A percentile compares a stretch with the other conserved stretches of the same genome.
Evolutionary conservation across 768 basidiomycete genomes (phyloP).

Genomic region (Sarcodon sp.): DNA sequence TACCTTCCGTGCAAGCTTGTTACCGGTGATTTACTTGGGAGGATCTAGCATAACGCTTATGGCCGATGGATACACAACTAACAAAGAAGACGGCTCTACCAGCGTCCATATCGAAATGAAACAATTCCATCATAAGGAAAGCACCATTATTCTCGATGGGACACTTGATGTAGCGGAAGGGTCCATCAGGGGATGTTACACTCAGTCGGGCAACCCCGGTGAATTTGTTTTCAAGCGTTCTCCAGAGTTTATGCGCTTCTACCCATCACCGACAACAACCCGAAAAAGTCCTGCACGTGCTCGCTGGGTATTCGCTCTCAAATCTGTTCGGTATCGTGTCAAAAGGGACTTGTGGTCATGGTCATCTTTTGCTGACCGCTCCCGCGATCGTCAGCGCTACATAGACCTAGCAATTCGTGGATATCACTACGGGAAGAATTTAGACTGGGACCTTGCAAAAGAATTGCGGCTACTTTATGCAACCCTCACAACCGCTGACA

Average conservation of each 20-base stretch:
- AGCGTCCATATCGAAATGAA: constrained; percentile 7
- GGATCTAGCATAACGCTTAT: neutral
- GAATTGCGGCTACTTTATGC: constrained; percentile 7
- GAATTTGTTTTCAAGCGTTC: constrained; percentile 14
- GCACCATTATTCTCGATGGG: constrained; percentile 4
- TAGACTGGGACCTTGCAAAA: constrained; percentile 7
- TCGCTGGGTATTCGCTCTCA: constrained; percentile 18
- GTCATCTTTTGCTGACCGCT: constrained; percentile 17
- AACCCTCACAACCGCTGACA: constrained; percentile 12
- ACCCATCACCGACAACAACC: constrained; percentile 12
- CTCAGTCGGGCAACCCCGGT: neutral
- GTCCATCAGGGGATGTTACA: constrained; percentile 5
- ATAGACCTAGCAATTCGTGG: constrained; percentile 13
- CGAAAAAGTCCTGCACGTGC: constrained; percentile 12
- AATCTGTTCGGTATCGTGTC: constrained; percentile 10
- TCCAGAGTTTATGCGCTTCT: constrained; percentile 10
- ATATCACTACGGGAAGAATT: constrained; percentile 8
- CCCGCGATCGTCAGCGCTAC: constrained; percentile 11
- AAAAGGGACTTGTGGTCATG: constrained; percentile 14
- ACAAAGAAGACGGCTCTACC: constrained; percentile 2
- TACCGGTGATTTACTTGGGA: neutral
- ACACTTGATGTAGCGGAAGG: constrained; percentile 2
- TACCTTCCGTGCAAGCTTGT: neutral
- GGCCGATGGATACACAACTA: neutral
- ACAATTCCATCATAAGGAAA: constrained; percentile 1